Conservation (phyloP, 352 stramenopile species). For the Phytophthora parvispora region DNA sequence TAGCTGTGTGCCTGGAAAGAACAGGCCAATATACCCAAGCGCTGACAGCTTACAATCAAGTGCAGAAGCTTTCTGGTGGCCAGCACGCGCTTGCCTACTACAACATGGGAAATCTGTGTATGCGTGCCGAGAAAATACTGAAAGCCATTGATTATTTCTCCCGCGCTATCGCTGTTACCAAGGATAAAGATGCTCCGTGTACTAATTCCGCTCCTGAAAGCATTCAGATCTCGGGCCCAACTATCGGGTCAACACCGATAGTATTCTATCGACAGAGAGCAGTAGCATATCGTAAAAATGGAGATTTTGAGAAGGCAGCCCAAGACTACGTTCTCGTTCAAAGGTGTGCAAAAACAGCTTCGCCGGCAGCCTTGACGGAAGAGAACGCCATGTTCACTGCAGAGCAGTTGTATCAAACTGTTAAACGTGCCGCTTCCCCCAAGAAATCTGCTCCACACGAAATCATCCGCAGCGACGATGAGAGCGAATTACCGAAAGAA, state of each 20-base stretch:
- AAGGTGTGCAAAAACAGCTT: not conserved
- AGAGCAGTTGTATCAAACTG: conserved; percentile 23
- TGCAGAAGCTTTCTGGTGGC: conserved; percentile 28
- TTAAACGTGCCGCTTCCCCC: not conserved
- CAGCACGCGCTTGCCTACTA: conserved; percentile 60
- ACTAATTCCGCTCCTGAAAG: not conserved
- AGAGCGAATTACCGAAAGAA: conserved; percentile 5
- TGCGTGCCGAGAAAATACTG: conserved; percentile 43
- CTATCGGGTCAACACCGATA: conserved; percentile 22
- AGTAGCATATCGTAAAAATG: conserved; percentile 62
- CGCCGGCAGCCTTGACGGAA: conserved; percentile 1
- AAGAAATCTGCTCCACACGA: conserved; percentile 1
- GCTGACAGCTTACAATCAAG: conserved; percentile 43
- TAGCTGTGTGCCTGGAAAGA: conserved; percentile 62
- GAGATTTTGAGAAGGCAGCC: conserved; percentile 73
- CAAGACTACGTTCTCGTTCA: conserved; percentile 53
- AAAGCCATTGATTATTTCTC: conserved; percentile 62
- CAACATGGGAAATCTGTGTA: conserved; percentile 66
- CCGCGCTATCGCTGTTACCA: conserved; percentile 45
- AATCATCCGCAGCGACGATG: conserved; percentile 1
- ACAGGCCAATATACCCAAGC: conserved; percentile 44
- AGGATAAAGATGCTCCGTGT: conserved; percentile 10
- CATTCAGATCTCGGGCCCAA: conserved; percentile 1
- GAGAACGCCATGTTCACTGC: conserved; percentile 20
- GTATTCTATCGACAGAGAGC: conserved; percentile 64